Conservation (phyloP, 1,284 basidiomycete species). For the Cryptococcus sp. region DNA sequence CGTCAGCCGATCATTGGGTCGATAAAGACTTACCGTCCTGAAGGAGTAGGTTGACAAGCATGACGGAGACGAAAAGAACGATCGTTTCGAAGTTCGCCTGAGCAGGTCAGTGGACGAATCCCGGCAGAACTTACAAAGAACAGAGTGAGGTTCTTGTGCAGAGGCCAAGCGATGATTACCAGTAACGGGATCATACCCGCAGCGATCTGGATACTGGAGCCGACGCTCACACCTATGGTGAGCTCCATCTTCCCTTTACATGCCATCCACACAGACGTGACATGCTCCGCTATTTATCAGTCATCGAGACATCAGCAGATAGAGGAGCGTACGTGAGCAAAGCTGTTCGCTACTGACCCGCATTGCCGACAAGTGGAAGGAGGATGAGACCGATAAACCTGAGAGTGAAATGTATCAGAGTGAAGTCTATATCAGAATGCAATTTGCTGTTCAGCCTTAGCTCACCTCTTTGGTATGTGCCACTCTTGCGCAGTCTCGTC, state of each 20-base stretch:
- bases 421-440: slow-evolving; percentile 30
- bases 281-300: slow-evolving; percentile 59
- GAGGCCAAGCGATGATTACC: slow-evolving; percentile 78
- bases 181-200: slow-evolving; percentile 81
- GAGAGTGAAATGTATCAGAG: slow-evolving; percentile 7
- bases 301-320: not conserved
- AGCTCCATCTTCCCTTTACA: slow-evolving; percentile 82
- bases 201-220: slow-evolving; percentile 89
- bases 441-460: not conserved
- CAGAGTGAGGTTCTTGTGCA: slow-evolving; percentile 75
- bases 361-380: slow-evolving; percentile 60
- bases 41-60: slow-evolving; percentile 76
- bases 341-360: slow-evolving; percentile 13
- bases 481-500: slow-evolving; percentile 82
- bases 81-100: slow-evolving; percentile 64
- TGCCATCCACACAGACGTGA: slow-evolving; percentile 86
- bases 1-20: slow-evolving; percentile 62
- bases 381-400: slow-evolving; percentile 57
- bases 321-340: slow-evolving; percentile 12
- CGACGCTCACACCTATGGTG: slow-evolving; percentile 85
- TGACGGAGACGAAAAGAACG: slow-evolving; percentile 76
- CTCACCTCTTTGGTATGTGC: slow-evolving; percentile 69
- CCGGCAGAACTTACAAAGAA: slow-evolving; percentile 63
- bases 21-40: slow-evolving; percentile 68
- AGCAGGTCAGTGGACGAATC: slow-evolving; percentile 1